Percentiles rank a stretch among this genome's conserved stretches.
These are phyloP conservation scores for Cylindrotheca fusiformis DNA, from an alignment of 108 stramenopile species.

Conservation along the genomic window DNA sequence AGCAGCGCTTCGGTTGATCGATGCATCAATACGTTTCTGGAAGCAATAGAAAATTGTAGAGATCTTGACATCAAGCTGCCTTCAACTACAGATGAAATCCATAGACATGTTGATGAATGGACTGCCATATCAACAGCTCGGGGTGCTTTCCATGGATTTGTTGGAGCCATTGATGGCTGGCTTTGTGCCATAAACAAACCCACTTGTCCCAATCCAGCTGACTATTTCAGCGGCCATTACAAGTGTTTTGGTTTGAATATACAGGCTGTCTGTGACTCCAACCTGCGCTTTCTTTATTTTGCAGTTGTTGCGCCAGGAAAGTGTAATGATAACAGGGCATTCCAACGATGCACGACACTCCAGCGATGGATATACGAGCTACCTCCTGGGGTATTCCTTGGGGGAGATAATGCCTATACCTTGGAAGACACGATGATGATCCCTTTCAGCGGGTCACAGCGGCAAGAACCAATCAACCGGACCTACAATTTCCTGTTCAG, in stretches of 20 bases:
- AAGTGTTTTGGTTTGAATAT: conserved; percentile 16
- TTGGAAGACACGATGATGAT: conserved; percentile 14
- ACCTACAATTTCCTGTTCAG: conserved; percentile 27
- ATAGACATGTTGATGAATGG: background rate
- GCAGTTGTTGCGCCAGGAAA: conserved; percentile 9
- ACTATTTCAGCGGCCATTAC: conserved; percentile 23
- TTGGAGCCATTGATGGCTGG: background rate
- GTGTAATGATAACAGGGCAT: conserved; percentile 7
- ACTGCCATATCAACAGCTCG: background rate
- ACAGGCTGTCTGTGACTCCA: conserved; percentile 19
- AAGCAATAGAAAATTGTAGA: background rate
- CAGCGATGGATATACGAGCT: conserved; percentile 6
- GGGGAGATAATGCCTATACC: conserved; percentile 19
- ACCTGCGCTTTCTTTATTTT: conserved; percentile 5
- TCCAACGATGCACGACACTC: background rate
- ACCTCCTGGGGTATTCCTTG: conserved; percentile 14
- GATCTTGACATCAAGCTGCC: background rate
- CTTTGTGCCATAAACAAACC: background rate
- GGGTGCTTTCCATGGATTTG: background rate
- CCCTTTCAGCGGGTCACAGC: conserved; percentile 17
- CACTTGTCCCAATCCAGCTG: no score
- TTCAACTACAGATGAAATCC: background rate
- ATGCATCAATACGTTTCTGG: background rate
- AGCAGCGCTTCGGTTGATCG: background rate
- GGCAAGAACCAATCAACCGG: conserved; percentile 4